Evolutionary conservation across 2,329 filamentous ascomycete species (phyloP).

Genomic region (Pseudovirgaria hyperparasitica): DNA sequence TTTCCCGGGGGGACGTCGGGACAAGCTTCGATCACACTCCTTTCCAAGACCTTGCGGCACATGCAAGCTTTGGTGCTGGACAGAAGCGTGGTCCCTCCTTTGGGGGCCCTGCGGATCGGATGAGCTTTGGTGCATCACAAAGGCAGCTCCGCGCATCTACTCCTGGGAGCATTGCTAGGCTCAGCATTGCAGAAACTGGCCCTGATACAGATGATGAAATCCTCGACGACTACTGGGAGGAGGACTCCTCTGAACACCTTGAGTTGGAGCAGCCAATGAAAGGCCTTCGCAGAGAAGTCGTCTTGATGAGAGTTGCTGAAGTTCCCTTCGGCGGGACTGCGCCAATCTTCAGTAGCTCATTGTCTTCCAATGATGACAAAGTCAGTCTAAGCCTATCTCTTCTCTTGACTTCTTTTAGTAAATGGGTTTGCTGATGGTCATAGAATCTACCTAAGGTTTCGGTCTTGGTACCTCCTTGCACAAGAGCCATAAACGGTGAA

Average conservation of each 20-base stretch:
- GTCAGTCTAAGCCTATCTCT: too few relatives aligned
- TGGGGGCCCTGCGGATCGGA: slow-evolving; percentile 50
- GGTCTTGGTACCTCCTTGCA: too few relatives aligned
- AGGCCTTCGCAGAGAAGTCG: slow-evolving; percentile 25
- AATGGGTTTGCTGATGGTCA: too few relatives aligned
- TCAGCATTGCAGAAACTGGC: slow-evolving; percentile 23
- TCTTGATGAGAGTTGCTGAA: slow-evolving; percentile 23
- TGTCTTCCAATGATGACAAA: slow-evolving; percentile 1
- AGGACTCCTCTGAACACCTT: slow-evolving; percentile 23
- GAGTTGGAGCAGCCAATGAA: slow-evolving; percentile 21
- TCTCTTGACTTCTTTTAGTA: too few relatives aligned
- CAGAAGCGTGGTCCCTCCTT: slow-evolving; percentile 61
- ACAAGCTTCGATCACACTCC: slow-evolving; percentile 68
- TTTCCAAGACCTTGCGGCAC: slow-evolving; percentile 59
- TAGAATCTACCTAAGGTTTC: too few relatives aligned
- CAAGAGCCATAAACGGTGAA: too few relatives aligned
- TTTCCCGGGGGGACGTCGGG: slow-evolving; percentile 76
- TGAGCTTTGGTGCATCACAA: slow-evolving; percentile 40
- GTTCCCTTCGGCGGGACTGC: slow-evolving; percentile 11
- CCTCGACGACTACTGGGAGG: slow-evolving; percentile 24
- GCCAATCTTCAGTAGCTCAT: slow-evolving; percentile 4
- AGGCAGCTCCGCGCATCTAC: slow-evolving; percentile 42
- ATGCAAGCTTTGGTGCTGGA: slow-evolving; percentile 35
- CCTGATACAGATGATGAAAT: slow-evolving; percentile 26
- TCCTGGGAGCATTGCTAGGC: slow-evolving; percentile 32